Conservation (phyloP, 495 filamentous ascomycete genomes). For the Daldinia caldariorum region DNA sequence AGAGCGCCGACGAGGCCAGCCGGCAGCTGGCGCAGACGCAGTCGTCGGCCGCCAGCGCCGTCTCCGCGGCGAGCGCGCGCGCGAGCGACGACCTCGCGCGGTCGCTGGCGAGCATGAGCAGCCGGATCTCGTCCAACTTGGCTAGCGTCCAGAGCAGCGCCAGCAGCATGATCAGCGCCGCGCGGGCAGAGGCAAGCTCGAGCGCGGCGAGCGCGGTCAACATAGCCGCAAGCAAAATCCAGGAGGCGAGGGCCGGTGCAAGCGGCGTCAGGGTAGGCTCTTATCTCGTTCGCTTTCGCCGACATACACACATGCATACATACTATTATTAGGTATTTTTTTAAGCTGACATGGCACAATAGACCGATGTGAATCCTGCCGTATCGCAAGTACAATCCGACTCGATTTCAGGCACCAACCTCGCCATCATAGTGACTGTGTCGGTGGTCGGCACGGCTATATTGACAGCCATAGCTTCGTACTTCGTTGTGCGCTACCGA, state of each 20-base stretch:
- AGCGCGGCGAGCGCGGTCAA: slow-evolving; percentile 45
- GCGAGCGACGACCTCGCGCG: slow-evolving; percentile 39
- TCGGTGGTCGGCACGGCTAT: slow-evolving; percentile 54
- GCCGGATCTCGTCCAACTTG: slow-evolving; percentile 30
- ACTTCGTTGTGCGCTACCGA: slow-evolving; percentile 48
- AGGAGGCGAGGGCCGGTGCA: slow-evolving; percentile 49
- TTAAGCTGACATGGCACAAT: slow-evolving; percentile 23
- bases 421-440: slow-evolving; percentile 48
- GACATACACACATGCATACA: neutral
- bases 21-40: slow-evolving; percentile 50
- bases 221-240: slow-evolving; percentile 50
- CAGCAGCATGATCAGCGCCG: slow-evolving; percentile 36
- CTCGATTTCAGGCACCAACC: slow-evolving; percentile 50
- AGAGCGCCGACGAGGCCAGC: slow-evolving; percentile 52
- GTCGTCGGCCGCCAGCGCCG: slow-evolving; percentile 48
- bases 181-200: slow-evolving; percentile 42
- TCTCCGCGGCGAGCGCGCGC: slow-evolving; percentile 43
- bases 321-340: neutral
- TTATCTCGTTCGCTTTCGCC: neutral
- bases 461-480: slow-evolving; percentile 48
- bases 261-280: slow-evolving; percentile 49
- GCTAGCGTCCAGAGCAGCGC: slow-evolving; percentile 45
- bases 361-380: slow-evolving; percentile 46
- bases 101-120: slow-evolving; percentile 44
- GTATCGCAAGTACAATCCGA: slow-evolving; percentile 48